Conservation (phyloP, 164 flowering plant genomes). For the Piper longum region DNA sequence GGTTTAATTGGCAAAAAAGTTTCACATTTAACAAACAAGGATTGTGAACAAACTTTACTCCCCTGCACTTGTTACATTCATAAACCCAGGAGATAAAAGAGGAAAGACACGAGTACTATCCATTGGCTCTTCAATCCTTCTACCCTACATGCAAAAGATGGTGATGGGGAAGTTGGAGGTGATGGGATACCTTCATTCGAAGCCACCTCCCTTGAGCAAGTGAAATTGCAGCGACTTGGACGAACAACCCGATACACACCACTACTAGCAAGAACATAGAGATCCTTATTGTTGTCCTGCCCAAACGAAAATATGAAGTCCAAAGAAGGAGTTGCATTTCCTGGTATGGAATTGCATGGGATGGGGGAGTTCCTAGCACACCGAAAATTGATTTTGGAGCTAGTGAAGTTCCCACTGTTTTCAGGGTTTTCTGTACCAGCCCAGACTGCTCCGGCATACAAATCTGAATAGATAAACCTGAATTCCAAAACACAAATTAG, state of each 20-base stretch:
- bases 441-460: slow-evolving; percentile 56
- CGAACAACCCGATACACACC: slow-evolving; percentile 77
- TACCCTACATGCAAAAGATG: slow-evolving; percentile 7
- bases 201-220: slow-evolving; percentile 58
- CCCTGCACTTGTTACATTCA: background rate
- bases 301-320: slow-evolving; percentile 70
- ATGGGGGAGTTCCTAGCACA: slow-evolving; percentile 68
- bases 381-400: slow-evolving; percentile 29
- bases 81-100: slow-evolving; percentile 12
- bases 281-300: slow-evolving; percentile 65
- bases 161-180: slow-evolving; percentile 23
- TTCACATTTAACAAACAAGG: too few relatives aligned
- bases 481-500: slow-evolving; percentile 3
- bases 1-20: too few relatives aligned
- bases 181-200: slow-evolving; percentile 15
- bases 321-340: slow-evolving; percentile 37
- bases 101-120: slow-evolving; percentile 11
- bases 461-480: slow-evolving; percentile 83
- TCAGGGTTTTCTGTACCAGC: slow-evolving; percentile 57
- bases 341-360: slow-evolving; percentile 28
- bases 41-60: too few relatives aligned
- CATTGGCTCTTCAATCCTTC: slow-evolving; percentile 1
- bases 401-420: slow-evolving; percentile 61
- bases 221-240: slow-evolving; percentile 69
- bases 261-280: slow-evolving; percentile 41